Evolutionary conservation across 148 eudicot genomes (phyloP).

Genomic region (Cornus suecica): DNA sequence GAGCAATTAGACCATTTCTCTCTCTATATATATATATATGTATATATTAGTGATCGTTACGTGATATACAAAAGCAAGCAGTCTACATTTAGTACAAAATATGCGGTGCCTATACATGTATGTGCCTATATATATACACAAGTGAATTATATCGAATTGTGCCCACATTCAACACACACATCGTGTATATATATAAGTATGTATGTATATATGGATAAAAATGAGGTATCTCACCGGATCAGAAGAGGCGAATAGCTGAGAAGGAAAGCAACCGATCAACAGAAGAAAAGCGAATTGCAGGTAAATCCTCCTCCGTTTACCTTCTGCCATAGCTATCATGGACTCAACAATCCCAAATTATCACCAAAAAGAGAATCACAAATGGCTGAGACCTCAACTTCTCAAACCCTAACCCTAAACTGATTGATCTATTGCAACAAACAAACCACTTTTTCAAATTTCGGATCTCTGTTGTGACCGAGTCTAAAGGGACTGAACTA

Average conservation of each 20-base stretch:
- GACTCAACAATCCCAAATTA: background rate
- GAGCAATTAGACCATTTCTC: too few relatives aligned
- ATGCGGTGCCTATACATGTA: background rate
- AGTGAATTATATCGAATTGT: too few relatives aligned
- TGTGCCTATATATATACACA: background rate
- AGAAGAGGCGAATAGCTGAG: constrained; percentile 40
- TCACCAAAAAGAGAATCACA: background rate
- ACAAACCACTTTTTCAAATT: background rate
- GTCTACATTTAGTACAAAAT: too few relatives aligned
- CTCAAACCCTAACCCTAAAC: background rate
- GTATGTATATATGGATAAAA: background rate
- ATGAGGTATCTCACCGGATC: constrained; percentile 37
- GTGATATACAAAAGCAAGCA: too few relatives aligned
- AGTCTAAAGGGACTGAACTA: background rate
- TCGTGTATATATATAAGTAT: background rate
- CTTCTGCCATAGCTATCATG: constrained; percentile 27
- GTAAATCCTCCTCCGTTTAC: constrained; percentile 23
- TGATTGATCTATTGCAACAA: background rate
- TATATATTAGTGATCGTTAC: too few relatives aligned
- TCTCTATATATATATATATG: too few relatives aligned
- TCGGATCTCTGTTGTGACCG: background rate
- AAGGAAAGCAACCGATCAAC: constrained; percentile 30
- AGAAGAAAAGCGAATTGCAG: constrained; percentile 23
- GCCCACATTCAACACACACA: too few relatives aligned
- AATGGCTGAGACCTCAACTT: background rate